Base-by-base conservation (phyloP, 305 asterid species). In the Fraxinus ornus region DNA sequence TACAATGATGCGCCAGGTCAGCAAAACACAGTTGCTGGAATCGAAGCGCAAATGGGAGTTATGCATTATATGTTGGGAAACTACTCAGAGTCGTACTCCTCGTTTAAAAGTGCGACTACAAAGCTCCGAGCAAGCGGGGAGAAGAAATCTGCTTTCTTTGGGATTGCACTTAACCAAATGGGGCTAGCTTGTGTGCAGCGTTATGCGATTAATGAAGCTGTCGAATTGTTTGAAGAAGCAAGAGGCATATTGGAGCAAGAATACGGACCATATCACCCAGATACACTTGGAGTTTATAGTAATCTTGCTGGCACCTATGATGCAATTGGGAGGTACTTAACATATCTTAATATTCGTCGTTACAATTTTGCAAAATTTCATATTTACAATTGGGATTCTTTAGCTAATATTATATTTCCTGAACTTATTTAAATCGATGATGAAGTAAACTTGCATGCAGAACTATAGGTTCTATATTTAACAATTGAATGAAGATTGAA, bases 1-100 rank as follows among this genome's bases (percentile, higher is more conserved):
- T 95, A 95, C 79, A 89, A 89, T 3, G 91, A 93, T 71, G 93
- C 97, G 28, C 98, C 98, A 2, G 97, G 97, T 36, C 98, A 93
- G 88, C 95, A 91, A 83, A 93, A 86, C 87, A 92, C 98, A 0
- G 83, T 91, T 81, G 96, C 98, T 13, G 97, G 97, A 30, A 95
- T 95, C 8, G 98, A 95, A 84, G 98, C 98, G 80, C 98, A 93
- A 84, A 92, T 95, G 91, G 98, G 98, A 70, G 98, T 95, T 73
- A 86, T 95, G 90, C 76, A 91, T 83, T 95, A 95, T 78, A 92
- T 95, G 94, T 80, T 92, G 79, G 98, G 98, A 49, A 90, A 89
- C 76, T 93, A 91, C 80, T 82, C 93, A 0, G 98, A 95, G 74
- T 93, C 98, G 0, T 95, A 93, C 84, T 81, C 88, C 62, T 90